phyloP scores from a whole-genome alignment of 192 early-diverging fungal genomes.

The Thoreauomyces humboldtii region DNA sequence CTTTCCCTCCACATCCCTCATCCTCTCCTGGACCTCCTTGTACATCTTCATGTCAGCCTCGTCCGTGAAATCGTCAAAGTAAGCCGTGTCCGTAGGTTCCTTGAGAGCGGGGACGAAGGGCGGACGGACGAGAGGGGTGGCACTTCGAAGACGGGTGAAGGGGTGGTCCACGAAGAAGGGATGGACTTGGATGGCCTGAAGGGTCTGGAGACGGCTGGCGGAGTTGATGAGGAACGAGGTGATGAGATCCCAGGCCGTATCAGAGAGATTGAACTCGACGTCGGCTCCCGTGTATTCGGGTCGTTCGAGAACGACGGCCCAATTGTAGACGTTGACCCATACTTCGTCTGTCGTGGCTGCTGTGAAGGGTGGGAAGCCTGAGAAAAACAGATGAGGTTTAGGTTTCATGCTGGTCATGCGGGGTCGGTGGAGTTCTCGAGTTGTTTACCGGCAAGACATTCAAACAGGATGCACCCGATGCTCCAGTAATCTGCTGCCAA shows the following conservation, averaged over 20 bases:
- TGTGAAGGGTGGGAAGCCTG: slow-evolving; percentile 73
- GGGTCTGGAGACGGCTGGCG: slow-evolving; percentile 21
- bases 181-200: slow-evolving; percentile 25
- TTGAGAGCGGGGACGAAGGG: slow-evolving; percentile 49
- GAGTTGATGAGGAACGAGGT: slow-evolving; percentile 33
- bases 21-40: slow-evolving; percentile 47
- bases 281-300: slow-evolving; percentile 76
- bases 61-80: slow-evolving; percentile 58
- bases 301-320: slow-evolving; percentile 70
- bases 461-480: slow-evolving; percentile 76
- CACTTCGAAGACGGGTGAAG: slow-evolving; percentile 28
- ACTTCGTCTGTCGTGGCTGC: slow-evolving; percentile 66
- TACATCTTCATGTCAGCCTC: slow-evolving; percentile 55
- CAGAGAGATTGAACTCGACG: slow-evolving; percentile 72
- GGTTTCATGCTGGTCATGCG: not conserved
- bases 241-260: slow-evolving; percentile 78
- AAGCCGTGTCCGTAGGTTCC: slow-evolving; percentile 43
- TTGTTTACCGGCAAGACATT: slow-evolving; percentile 56
- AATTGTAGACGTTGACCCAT: slow-evolving; percentile 86
- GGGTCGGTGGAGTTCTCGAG: too few species aligned
- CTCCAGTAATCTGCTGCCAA: slow-evolving; percentile 74
- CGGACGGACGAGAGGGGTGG: slow-evolving; percentile 1
- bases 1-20: slow-evolving; percentile 26
- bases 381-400: not conserved
- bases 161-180: slow-evolving; percentile 40